These are phyloP conservation scores for Trametes maxima DNA, from an alignment of 768 basidiomycete species.

Conservation along the genomic window DNA sequence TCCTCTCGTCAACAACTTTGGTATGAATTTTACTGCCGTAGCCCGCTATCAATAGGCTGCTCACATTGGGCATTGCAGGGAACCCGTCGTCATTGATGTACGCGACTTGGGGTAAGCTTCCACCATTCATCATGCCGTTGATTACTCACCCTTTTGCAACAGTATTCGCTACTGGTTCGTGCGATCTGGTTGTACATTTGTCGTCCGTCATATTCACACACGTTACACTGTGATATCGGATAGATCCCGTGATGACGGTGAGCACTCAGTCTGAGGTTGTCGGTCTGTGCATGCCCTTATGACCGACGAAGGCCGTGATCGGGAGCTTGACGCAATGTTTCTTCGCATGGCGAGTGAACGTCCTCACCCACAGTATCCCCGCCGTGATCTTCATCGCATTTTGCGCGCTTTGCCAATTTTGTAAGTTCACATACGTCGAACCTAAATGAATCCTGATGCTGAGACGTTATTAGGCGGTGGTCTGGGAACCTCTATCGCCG, in stretches of 20 bases:
- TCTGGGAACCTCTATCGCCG: conserved; percentile 36
- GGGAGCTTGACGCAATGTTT: conserved; percentile 49
- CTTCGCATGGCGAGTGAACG: conserved; percentile 46
- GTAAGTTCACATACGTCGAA: conserved; percentile 24
- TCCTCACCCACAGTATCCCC: conserved; percentile 36
- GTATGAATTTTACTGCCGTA: conserved; percentile 31
- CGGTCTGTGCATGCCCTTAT: background rate
- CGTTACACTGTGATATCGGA: background rate
- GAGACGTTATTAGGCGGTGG: conserved; percentile 34
- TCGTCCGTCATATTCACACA: background rate
- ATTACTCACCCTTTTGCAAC: background rate
- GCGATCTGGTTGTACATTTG: background rate
- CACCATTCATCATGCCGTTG: background rate
- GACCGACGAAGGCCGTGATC: conserved; percentile 42
- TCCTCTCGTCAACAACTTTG: conserved; percentile 49
- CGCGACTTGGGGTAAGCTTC: conserved; percentile 34
- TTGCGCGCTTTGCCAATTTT: conserved; percentile 31
- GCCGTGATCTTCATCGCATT: conserved; percentile 32
- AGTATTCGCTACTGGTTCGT: conserved; percentile 47
- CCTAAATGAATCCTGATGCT: background rate
- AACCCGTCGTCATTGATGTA: conserved; percentile 31
- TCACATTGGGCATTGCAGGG: conserved; percentile 24
- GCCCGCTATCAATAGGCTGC: background rate
- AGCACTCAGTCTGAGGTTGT: conserved; percentile 1
- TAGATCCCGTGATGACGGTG: conserved; percentile 51